These are phyloP conservation scores for Sphagnum contortum DNA, from an alignment of 225 moss, liverwort and hornwort genomes.

Conservation along the genomic window DNA sequence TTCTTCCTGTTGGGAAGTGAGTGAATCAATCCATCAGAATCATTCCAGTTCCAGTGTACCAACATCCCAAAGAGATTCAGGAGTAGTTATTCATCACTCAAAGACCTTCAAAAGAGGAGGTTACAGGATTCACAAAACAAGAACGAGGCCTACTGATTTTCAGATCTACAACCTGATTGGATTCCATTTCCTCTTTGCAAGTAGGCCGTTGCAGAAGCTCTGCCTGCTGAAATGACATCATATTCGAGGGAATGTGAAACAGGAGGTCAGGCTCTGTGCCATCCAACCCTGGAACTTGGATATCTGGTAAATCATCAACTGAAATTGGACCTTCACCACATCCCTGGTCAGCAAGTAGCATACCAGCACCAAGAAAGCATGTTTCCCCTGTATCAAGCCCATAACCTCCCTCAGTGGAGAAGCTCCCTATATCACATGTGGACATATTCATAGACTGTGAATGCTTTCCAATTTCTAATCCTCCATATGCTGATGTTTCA, in stretches of 20 bases:
- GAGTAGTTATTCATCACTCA: no score
- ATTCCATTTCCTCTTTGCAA: constrained; percentile 55
- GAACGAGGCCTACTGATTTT: no score
- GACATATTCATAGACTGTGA: constrained; percentile 26
- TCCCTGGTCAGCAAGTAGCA: constrained; percentile 34
- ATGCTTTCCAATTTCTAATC: constrained; percentile 22
- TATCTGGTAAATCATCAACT: constrained; percentile 48
- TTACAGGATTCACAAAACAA: no score
- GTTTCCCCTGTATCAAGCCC: constrained; percentile 46
- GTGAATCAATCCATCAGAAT: no score
- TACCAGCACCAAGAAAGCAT: constrained; percentile 37
- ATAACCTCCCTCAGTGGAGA: constrained; percentile 43
- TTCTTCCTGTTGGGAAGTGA: no score
- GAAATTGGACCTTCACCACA: constrained; percentile 34
- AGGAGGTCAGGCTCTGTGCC: constrained; percentile 67
- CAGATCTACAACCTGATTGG: constrained; percentile 23
- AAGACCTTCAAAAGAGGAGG: no score
- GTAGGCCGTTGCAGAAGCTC: constrained; percentile 58
- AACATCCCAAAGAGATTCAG: no score
- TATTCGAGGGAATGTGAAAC: constrained; percentile 69
- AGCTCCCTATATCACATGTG: constrained; percentile 31
- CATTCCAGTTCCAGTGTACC: no score
- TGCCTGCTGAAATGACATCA: constrained; percentile 78
- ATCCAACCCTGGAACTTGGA: constrained; percentile 62
- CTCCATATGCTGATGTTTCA: constrained; percentile 8